phyloP scores from a whole-genome alignment of 2,329 filamentous ascomycete genomes.

The Ophiognomonia clavigignenti-juglandacearum region DNA sequence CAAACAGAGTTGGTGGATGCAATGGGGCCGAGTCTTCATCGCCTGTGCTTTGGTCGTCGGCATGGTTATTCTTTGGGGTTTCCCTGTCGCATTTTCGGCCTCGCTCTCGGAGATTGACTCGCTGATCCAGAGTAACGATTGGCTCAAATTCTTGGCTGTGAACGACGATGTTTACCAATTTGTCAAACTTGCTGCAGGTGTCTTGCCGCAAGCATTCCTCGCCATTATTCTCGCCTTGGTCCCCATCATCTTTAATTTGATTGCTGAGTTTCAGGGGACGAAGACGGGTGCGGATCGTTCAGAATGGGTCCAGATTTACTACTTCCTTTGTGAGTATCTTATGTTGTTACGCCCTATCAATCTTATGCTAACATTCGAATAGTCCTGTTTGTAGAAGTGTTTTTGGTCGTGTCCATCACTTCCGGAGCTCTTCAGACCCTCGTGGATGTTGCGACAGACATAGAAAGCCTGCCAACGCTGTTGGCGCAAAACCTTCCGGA shows the following conservation, averaged over 20 bases:
- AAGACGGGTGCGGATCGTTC: constrained; percentile 77
- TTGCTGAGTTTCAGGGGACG: constrained; percentile 70
- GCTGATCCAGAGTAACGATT: constrained; percentile 60
- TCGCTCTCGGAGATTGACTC: constrained; percentile 71
- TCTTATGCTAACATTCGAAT: not conserved
- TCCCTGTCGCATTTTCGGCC: constrained; percentile 86
- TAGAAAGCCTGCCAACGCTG: constrained; percentile 62
- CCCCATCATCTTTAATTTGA: constrained; percentile 69
- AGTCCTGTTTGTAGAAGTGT: constrained; percentile 87
- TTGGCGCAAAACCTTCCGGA: constrained; percentile 77
- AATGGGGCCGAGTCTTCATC: constrained; percentile 66
- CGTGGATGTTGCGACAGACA: constrained; percentile 50
- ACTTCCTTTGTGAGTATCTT: constrained; percentile 61
- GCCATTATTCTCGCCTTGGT: constrained; percentile 75
- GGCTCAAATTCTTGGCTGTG: constrained; percentile 64
- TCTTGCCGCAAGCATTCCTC: constrained; percentile 74
- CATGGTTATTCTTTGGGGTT: constrained; percentile 84
- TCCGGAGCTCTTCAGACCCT: constrained; percentile 63
- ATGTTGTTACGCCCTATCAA: not conserved
- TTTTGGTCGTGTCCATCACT: constrained; percentile 85
- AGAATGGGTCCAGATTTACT: constrained; percentile 85
- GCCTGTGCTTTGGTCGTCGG: constrained; percentile 62
- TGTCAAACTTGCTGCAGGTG: constrained; percentile 67
- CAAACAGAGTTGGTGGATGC: constrained; percentile 72
- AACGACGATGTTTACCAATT: constrained; percentile 58